Conservation (phyloP, 768 basidiomycete species). For the Leucocoprinus leucothites region DNA sequence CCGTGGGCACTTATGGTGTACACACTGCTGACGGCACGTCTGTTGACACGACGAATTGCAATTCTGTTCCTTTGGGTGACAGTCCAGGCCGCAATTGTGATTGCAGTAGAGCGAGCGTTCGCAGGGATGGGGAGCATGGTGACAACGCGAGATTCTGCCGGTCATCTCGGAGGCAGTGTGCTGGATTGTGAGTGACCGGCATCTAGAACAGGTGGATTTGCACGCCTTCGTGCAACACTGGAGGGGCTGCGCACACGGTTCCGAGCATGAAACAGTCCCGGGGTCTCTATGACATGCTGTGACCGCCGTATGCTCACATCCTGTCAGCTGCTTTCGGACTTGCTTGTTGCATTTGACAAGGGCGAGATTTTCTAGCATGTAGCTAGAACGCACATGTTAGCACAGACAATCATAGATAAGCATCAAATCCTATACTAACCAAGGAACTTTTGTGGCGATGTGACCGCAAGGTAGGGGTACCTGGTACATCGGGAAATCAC, state of each 20-base stretch:
- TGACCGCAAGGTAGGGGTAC: conserved; percentile 62
- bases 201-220: conserved; percentile 43
- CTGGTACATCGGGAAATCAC: conserved; percentile 41
- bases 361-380: conserved; percentile 41
- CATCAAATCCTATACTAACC: conserved; percentile 34
- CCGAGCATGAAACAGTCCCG: conserved; percentile 32
- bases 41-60: conserved; percentile 45
- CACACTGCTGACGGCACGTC: conserved; percentile 52
- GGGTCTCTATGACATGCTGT: conserved; percentile 49
- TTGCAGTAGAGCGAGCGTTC: conserved; percentile 50
- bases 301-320: conserved; percentile 50
- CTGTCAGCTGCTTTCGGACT: conserved; percentile 41
- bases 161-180: conserved; percentile 11
- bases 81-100: conserved; percentile 47
- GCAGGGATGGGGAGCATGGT: conserved; percentile 48
- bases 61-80: conserved; percentile 43
- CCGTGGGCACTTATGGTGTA: conserved; percentile 10
- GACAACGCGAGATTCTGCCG: conserved; percentile 22
- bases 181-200: conserved; percentile 31
- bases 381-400: conserved; percentile 28
- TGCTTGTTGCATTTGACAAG: conserved; percentile 1
- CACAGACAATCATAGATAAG: not conserved
- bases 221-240: conserved; percentile 54
- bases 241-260: conserved; percentile 41
- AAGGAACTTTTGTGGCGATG: conserved; percentile 36